These are phyloP conservation scores for Centrapalus pauciflorus DNA, from an alignment of 129 eudicot genomes.

Conservation along the genomic window DNA sequence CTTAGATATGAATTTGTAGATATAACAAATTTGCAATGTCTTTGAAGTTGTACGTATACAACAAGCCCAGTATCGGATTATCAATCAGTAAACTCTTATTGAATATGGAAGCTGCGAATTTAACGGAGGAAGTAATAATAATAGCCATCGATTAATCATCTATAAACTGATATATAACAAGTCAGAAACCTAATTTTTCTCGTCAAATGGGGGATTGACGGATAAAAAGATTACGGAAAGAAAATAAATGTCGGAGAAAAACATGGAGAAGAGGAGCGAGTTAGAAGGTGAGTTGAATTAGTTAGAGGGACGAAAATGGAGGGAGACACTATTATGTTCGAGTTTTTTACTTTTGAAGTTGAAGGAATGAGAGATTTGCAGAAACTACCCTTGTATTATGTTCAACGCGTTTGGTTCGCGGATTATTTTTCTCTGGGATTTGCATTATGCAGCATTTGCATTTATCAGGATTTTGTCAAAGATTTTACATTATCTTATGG, in stretches of 20 bases:
- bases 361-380: not conserved
- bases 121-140: constrained; percentile 7
- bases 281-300: not conserved
- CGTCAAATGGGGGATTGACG: not conserved
- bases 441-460: too few species aligned
- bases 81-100: constrained; percentile 2
- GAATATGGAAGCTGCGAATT: not conserved
- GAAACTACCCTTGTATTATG: constrained; percentile 12
- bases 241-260: constrained; percentile 3
- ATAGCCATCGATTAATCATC: constrained; percentile 11
- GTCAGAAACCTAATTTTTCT: not conserved
- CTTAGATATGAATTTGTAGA: constrained; percentile 4
- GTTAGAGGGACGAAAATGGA: too few species aligned
- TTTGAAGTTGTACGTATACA: not conserved
- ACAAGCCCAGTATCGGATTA: not conserved
- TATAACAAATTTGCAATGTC: not conserved
- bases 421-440: too few species aligned
- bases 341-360: not conserved
- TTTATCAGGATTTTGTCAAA: too few species aligned
- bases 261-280: constrained; percentile 3
- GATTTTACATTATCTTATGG: too few species aligned
- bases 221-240: not conserved
- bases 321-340: not conserved
- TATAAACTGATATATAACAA: not conserved
- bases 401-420: too few species aligned